A percentile compares a stretch with the other conserved stretches of the same genome.
Conservation (phyloP, 2,329 filamentous ascomycete genomes). For the Mycocentrospora acerina region DNA sequence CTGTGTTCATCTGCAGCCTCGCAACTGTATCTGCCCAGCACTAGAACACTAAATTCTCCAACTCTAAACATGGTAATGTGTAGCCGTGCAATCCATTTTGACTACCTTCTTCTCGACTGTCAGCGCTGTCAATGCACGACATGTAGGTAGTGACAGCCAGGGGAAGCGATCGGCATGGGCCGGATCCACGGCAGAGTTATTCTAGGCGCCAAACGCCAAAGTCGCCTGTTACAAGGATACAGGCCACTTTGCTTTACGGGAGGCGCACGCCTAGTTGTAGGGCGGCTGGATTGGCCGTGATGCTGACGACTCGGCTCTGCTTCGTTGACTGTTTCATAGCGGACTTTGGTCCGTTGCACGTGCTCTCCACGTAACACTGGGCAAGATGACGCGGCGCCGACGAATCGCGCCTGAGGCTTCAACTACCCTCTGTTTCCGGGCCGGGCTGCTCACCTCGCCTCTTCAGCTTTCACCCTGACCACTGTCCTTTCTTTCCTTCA, state of each 20-base stretch:
- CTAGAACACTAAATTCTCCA: too few relatives aligned
- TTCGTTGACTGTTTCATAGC: conserved; percentile 3
- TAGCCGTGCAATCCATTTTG: too few relatives aligned
- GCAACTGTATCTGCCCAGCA: too few relatives aligned
- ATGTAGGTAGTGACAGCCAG: too few relatives aligned
- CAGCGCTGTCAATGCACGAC: too few relatives aligned
- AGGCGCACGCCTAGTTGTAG: background rate
- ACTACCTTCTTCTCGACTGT: too few relatives aligned
- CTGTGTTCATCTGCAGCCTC: too few relatives aligned
- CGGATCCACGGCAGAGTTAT: too few relatives aligned
- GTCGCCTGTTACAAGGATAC: too few relatives aligned
- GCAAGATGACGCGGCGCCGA: conserved; percentile 19
- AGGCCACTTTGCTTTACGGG: too few relatives aligned
- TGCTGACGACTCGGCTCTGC: conserved; percentile 1
- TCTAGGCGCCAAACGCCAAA: background rate
- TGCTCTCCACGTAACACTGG: conserved; percentile 7
- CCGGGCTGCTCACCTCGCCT: conserved; percentile 13
- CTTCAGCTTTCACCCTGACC: conserved; percentile 10
- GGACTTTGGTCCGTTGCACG: conserved; percentile 8
- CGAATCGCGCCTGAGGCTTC: conserved; percentile 10
- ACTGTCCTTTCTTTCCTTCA: conserved; percentile 14
- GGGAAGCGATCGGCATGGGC: too few relatives aligned
- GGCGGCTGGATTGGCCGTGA: background rate
- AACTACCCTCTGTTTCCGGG: conserved; percentile 13
- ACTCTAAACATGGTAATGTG: too few relatives aligned